These are phyloP conservation scores for Linnemannia exigua DNA, from an alignment of 192 early-diverging fungal genomes.

Conservation along the genomic window DNA sequence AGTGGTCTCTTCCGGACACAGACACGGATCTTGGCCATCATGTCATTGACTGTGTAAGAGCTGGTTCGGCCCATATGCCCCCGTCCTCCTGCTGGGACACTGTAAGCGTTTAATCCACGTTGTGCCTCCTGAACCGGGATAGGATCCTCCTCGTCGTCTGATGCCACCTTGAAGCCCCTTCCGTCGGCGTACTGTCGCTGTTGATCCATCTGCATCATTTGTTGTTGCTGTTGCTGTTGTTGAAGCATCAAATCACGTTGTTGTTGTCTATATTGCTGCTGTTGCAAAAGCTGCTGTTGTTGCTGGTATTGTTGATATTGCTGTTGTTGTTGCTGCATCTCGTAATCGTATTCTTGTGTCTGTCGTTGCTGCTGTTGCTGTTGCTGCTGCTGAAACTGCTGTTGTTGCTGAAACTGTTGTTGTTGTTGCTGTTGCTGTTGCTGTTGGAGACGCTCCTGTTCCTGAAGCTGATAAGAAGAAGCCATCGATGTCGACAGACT, in stretches of 20 bases:
- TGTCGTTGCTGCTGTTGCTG: constrained; percentile 31
- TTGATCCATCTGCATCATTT: constrained; percentile 31
- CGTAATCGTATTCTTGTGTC: constrained; percentile 21
- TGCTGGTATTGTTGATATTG: constrained; percentile 30
- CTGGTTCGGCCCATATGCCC: constrained; percentile 40
- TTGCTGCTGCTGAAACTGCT: neutral
- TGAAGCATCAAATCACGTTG: constrained; percentile 23
- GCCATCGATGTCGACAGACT: constrained; percentile 42
- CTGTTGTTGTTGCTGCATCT: constrained; percentile 32
- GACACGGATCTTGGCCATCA: constrained; percentile 93
- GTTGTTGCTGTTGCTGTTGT: constrained; percentile 28
- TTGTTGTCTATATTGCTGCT: constrained; percentile 27
- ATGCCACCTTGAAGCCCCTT: constrained; percentile 49
- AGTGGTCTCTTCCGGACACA: constrained; percentile 97
- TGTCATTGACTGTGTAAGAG: constrained; percentile 55
- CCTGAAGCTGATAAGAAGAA: constrained; percentile 32
- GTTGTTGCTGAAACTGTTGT: constrained; percentile 25
- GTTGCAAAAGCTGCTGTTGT: constrained; percentile 34
- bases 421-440: constrained; percentile 25
- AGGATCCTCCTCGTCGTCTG: constrained; percentile 58
- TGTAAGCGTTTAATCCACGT: constrained; percentile 78
- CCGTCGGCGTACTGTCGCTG: constrained; percentile 33
- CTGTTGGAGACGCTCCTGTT: constrained; percentile 25
- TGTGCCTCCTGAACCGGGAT: constrained; percentile 54
- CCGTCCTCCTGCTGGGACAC: constrained; percentile 66